These are phyloP conservation scores for Solanum habrochaites DNA, from an alignment of 257 asterid genomes.

Conservation along the genomic window DNA sequence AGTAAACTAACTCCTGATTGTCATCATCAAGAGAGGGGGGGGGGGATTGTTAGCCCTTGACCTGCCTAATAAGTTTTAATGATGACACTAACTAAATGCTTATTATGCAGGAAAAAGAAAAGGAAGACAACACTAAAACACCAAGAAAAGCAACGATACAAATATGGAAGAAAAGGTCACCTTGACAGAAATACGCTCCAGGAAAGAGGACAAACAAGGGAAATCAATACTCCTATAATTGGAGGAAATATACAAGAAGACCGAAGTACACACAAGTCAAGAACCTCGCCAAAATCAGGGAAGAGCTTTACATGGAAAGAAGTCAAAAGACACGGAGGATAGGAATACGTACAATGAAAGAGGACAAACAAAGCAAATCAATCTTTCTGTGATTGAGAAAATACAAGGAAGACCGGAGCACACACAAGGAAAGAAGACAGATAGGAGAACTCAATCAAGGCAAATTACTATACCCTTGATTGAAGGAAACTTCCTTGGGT, in stretches of 20 bases:
- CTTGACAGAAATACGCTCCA: neutral
- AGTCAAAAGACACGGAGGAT: neutral
- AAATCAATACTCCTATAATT: neutral
- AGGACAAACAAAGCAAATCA: neutral
- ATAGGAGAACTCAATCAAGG: neutral
- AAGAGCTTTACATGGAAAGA: neutral
- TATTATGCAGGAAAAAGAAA: neutral
- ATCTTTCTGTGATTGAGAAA: neutral
- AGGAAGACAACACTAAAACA: neutral
- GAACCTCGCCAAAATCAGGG: neutral
- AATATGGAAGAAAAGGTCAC: neutral
- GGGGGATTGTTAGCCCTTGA: neutral
- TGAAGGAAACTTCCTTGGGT: neutral
- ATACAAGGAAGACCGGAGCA: neutral
- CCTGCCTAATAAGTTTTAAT: neutral
- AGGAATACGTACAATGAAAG: neutral
- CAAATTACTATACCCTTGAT: neutral
- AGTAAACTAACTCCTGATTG: neutral
- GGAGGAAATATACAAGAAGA: neutral
- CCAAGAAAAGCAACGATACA: neutral
- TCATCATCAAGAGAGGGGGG: neutral
- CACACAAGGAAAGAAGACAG: neutral
- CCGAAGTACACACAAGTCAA: neutral
- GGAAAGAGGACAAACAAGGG: neutral
- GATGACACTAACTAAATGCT: neutral